Conservation (phyloP, 208 protist genomes). For the Trypanosoma melophagium region DNA sequence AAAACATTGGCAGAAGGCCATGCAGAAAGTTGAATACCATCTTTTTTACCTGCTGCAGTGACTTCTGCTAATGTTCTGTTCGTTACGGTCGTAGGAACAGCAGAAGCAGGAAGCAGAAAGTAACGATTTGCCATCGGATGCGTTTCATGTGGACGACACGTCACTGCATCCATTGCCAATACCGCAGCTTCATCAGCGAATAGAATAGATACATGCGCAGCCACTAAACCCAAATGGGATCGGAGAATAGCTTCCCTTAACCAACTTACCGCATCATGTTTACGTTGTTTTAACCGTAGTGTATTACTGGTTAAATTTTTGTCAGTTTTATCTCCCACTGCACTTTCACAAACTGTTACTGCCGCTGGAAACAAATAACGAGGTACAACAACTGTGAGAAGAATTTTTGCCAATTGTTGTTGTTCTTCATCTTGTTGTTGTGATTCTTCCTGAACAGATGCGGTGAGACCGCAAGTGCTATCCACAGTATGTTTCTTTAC, state of each 20-base stretch:
- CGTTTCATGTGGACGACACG: constrained; percentile 25
- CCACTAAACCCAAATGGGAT: constrained; percentile 61
- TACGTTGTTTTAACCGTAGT: not conserved
- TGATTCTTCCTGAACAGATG: constrained; percentile 10
- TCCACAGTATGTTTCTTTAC: constrained; percentile 82
- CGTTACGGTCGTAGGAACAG: not conserved
- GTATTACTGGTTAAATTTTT: not conserved
- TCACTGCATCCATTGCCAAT: constrained; percentile 45
- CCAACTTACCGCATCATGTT: constrained; percentile 44
- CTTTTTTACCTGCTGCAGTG: not conserved
- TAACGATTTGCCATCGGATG: constrained; percentile 31
- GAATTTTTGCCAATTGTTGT: constrained; percentile 38
- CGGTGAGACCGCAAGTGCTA: constrained; percentile 62
- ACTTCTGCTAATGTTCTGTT: not conserved
- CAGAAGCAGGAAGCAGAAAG: constrained; percentile 41
- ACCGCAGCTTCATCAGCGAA: constrained; percentile 80
- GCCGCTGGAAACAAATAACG: constrained; percentile 64
- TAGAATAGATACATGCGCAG: constrained; percentile 44
- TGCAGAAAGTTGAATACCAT: constrained; percentile 19
- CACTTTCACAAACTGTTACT: not conserved
- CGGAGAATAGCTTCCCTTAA: constrained; percentile 60
- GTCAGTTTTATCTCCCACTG: not conserved
- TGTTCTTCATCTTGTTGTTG: constrained; percentile 4
- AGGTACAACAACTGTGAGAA: constrained; percentile 78
- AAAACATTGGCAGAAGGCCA: constrained; percentile 50